Percentiles rank a stretch among this genome's conserved stretches.
Conservation (phyloP, 129 eudicot genomes). For the Kitagawia praeruptora region DNA sequence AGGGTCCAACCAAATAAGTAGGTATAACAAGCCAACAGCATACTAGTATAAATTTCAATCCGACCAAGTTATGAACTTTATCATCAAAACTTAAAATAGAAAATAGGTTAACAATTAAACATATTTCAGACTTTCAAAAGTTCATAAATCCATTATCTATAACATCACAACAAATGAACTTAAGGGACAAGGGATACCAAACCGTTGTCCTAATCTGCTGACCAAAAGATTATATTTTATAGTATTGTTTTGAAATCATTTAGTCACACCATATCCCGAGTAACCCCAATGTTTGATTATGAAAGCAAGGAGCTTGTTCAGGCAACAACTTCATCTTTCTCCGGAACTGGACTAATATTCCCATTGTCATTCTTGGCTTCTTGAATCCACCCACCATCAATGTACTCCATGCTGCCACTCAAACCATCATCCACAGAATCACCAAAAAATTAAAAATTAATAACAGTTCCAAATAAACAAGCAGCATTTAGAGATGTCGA, state of each 20-base stretch:
- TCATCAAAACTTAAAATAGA: not conserved
- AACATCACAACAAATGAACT: not conserved
- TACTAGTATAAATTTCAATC: not conserved
- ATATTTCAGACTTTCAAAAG: not conserved
- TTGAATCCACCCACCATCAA: slow-evolving; percentile 40
- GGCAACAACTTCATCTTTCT: slow-evolving; percentile 11
- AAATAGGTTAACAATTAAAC: not conserved
- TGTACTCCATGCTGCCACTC: slow-evolving; percentile 35
- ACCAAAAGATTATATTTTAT: not conserved
- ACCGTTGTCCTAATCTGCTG: not conserved
- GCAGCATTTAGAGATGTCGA: too few species aligned
- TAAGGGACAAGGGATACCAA: not conserved
- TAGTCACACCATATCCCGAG: not conserved
- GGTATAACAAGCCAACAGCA: not conserved
- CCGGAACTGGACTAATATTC: not conserved
- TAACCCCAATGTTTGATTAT: not conserved
- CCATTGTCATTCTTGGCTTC: not conserved
- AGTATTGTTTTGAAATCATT: not conserved
- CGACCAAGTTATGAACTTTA: not conserved
- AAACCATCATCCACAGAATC: slow-evolving; percentile 54
- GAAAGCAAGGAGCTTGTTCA: not conserved
- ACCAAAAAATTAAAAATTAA: too few species aligned
- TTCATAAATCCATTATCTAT: not conserved
- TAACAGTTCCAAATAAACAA: too few species aligned
- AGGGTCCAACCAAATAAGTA: not conserved